These are phyloP conservation scores for Pilaira anomala DNA, from an alignment of 192 early-diverging fungal species.

Conservation along the genomic window DNA sequence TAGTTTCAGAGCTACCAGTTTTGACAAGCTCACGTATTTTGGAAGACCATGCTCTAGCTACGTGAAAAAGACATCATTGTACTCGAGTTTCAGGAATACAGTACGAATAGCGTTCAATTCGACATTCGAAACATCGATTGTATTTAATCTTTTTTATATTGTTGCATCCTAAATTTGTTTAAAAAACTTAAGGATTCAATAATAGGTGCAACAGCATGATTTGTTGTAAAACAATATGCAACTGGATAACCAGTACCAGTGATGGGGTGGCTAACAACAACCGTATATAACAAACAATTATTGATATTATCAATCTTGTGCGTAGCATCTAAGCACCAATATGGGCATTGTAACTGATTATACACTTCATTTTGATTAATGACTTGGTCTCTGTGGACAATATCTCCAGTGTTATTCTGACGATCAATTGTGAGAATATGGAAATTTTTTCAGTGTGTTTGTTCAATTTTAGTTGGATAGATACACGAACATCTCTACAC, in stretches of 20 bases:
- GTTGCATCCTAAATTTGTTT: neutral
- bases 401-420: neutral
- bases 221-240: neutral
- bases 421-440: neutral
- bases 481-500: slow-evolving; percentile 6
- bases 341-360: neutral
- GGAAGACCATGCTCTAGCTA: neutral
- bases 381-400: neutral
- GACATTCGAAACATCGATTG: neutral
- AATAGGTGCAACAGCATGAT: neutral
- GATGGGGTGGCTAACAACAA: neutral
- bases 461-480: neutral
- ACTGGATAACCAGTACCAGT: neutral
- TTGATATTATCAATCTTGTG: neutral
- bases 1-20: neutral
- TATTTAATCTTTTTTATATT: slow-evolving; percentile 6
- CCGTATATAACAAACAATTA: neutral
- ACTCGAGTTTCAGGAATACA: neutral
- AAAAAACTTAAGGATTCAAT: neutral
- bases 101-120: neutral
- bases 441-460: neutral
- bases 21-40: neutral
- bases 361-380: neutral
- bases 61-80: slow-evolving; percentile 8
- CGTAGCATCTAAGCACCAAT: slow-evolving; percentile 2